Evolutionary conservation across 768 basidiomycete genomes (phyloP), one percentile per base, ranked within the genome.

Genomic region (Macrolepiota dolichaula): DNA sequence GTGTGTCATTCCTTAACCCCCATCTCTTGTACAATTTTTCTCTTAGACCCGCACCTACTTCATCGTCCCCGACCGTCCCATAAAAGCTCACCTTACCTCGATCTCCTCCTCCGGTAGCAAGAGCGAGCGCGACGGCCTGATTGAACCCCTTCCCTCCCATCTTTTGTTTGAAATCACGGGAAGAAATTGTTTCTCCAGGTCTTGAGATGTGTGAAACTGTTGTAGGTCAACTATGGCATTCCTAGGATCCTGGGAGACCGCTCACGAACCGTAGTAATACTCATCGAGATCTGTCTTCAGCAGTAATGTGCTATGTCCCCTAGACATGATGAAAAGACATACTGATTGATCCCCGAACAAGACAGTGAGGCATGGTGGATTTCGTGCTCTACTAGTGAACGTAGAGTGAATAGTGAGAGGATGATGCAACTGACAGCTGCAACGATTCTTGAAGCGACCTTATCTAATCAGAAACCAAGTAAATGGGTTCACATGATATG

Each of bases 141-240:
- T 87, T 87, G 9, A 82, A 85, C 36, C 86, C 86, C 67, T 87
- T 87, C 1, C 85, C 86, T 4, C 86, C 85, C 1, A 80, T 74
- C 0, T 81, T 76, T 53, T 80, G 77, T 53, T 80, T 79, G 55
- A 83, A 78, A 1, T 63, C 67, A 29, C 72, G 69, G 7, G 86
- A 85, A 1, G 84, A 84, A 29, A 85, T 80, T 3, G 85, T 87
- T 70, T 87, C 80, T 32, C 85, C 85, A 1, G 85, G 83, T 37
- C 77, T 78, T 15, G 78, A 81, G 38, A 87, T 80, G 54, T 77
- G 71, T 40, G 77, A 71, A 13, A 87, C 86, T 86, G 55, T 40
- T 6, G 37, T 57, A 24, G 36, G 50, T 27, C 4, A 36, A 49
- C n/a, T 29, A 10, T 2, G 29, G 10, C 9, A 12, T n/a, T 17